A percentile compares a stretch with the other conserved stretches of the same genome.
These are phyloP conservation scores for Salisapilia sapeloensis DNA, from an alignment of 352 stramenopile genomes.

Conservation along the genomic window DNA sequence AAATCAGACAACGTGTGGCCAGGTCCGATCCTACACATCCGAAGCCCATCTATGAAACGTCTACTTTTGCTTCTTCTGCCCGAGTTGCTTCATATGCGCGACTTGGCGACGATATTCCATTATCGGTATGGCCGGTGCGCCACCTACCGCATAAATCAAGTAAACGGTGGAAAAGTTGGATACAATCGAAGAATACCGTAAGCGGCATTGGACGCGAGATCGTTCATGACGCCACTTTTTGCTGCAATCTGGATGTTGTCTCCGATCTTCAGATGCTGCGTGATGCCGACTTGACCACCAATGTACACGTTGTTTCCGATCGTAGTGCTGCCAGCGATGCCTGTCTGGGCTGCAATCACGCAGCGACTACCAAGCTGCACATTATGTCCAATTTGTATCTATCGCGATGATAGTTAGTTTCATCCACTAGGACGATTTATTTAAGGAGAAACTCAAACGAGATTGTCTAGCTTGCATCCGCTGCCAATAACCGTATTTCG, in stretches of 20 bases:
- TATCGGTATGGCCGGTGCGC: slow-evolving; percentile 52
- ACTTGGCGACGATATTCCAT: slow-evolving; percentile 70
- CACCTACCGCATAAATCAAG: slow-evolving; percentile 15
- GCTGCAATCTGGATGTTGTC: slow-evolving; percentile 73
- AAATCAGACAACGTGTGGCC: no score
- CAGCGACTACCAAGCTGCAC: slow-evolving; percentile 55
- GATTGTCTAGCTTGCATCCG: slow-evolving; percentile 72
- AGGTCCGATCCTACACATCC: no score
- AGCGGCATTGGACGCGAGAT: slow-evolving; percentile 27
- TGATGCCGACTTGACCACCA: slow-evolving; percentile 69
- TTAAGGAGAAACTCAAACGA: slow-evolving; percentile 12
- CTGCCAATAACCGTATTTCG: slow-evolving; percentile 53
- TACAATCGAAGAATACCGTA: slow-evolving; percentile 22
- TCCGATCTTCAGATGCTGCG: slow-evolving; percentile 61
- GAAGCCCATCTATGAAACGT: background rate
- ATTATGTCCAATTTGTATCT: slow-evolving; percentile 82
- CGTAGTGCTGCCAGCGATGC: slow-evolving; percentile 70
- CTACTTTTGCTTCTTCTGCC: slow-evolving; percentile 15
- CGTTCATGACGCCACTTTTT: slow-evolving; percentile 72
- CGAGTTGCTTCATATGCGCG: slow-evolving; percentile 20
- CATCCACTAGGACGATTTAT: background rate
- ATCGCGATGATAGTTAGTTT: background rate
- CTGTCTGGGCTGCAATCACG: slow-evolving; percentile 62
- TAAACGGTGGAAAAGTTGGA: background rate
- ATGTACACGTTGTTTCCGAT: slow-evolving; percentile 59